Percentiles rank a stretch among this genome's conserved stretches.
Evolutionary conservation across 1,139 yeast genomes (phyloP).

Genomic region (Geotrichum cucujoidarum): DNA sequence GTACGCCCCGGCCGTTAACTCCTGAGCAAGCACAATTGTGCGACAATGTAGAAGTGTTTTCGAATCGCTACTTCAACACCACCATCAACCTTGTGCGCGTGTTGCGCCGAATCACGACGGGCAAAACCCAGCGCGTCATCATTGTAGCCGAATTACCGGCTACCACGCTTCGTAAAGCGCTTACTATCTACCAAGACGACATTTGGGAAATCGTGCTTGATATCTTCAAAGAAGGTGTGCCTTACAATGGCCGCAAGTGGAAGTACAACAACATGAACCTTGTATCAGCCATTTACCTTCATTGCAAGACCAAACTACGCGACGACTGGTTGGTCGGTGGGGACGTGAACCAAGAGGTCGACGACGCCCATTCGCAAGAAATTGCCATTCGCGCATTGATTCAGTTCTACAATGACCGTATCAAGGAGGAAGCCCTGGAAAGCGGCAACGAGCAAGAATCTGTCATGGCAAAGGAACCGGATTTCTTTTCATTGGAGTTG

Average conservation of each 20-base stretch:
- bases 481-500: slow-evolving; percentile 16
- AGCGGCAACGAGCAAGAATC: not conserved
- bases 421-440: slow-evolving; percentile 16
- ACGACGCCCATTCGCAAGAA: slow-evolving; percentile 81
- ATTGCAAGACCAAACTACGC: slow-evolving; percentile 62
- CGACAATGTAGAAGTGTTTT: slow-evolving; percentile 25
- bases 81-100: slow-evolving; percentile 36
- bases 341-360: slow-evolving; percentile 70
- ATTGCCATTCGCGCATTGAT: slow-evolving; percentile 73
- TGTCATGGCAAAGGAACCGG: not conserved
- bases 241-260: slow-evolving; percentile 94
- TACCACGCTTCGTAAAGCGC: slow-evolving; percentile 38
- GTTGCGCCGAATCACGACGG: slow-evolving; percentile 35
- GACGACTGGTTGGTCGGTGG: slow-evolving; percentile 90
- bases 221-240: slow-evolving; percentile 69
- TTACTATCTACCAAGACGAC: slow-evolving; percentile 51
- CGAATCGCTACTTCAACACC: slow-evolving; percentile 34
- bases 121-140: slow-evolving; percentile 41
- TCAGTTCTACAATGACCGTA: slow-evolving; percentile 68
- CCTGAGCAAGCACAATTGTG: slow-evolving; percentile 13
- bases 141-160: slow-evolving; percentile 42
- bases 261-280: slow-evolving; percentile 88
- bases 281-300: slow-evolving; percentile 78
- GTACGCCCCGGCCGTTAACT: slow-evolving; percentile 5
- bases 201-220: slow-evolving; percentile 67